A percentile compares a stretch with the other conserved stretches of the same genome.
Evolutionary conservation across 139 green algal species (phyloP).

Genomic region (Ettlia oleoabundans): DNA sequence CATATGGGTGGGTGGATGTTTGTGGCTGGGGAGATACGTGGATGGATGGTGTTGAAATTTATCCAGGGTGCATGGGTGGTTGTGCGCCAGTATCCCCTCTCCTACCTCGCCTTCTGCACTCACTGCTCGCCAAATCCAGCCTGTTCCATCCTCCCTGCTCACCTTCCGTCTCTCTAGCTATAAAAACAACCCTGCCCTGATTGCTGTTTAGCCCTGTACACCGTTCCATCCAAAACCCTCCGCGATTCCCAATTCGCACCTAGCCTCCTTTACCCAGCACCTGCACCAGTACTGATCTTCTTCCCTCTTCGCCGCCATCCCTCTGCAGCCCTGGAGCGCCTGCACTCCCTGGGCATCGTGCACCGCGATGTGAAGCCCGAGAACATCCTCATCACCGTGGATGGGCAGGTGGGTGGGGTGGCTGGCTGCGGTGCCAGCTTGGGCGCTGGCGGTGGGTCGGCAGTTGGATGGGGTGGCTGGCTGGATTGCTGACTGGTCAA

Average conservation of each 20-base stretch:
- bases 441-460: slow-evolving; percentile 51
- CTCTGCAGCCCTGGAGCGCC: slow-evolving; percentile 41
- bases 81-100: no score
- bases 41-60: no score
- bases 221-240: no score
- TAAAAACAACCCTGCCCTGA: no score
- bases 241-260: background rate
- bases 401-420: slow-evolving; percentile 52
- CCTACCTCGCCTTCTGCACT: no score
- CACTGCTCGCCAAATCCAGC: no score
- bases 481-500: no score
- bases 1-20: slow-evolving; percentile 71
- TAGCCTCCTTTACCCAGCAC: background rate
- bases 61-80: no score
- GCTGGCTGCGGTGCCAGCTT: background rate
- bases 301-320: no score
- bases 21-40: background rate
- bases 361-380: slow-evolving; percentile 93
- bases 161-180: no score
- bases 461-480: slow-evolving; percentile 25
- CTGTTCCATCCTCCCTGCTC: no score
- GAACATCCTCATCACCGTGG: slow-evolving; percentile 83
- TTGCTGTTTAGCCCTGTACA: no score
- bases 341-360: slow-evolving; percentile 89
- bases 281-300: background rate